Base-by-base conservation (phyloP, 192 early-diverging fungal species). In the Umbelopsis sp. region DNA sequence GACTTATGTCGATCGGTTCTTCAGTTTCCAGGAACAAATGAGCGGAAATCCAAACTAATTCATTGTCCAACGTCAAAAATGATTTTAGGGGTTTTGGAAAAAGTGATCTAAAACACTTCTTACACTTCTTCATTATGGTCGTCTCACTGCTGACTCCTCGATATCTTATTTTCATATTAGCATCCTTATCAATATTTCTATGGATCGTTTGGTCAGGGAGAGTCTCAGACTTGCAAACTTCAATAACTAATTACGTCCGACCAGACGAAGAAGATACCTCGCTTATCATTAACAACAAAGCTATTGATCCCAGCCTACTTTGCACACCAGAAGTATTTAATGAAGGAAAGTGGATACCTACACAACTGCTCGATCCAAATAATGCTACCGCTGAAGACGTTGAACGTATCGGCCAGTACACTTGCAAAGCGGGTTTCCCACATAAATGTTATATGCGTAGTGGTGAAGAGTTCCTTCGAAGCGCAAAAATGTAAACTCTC, bases 391-490 rank as follows among this genome's bases (percentile, higher is more conserved):
- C 17, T 8, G 44, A 70, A 16, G 69, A 62, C 4, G 22, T 78
- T 7, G 69, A 53, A 17, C 51, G 53, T 11, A 49, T 43, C 22
- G 49, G 29, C 9, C 50, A 66, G 20, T 78, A 78, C 22, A 38
- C 62, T 26, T 78, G 77, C 53, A 29, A 32, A 4, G 51, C 22
- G 22, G 26, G 36, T 10, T 78, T 78, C 32, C 62, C 68, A 3
- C 77, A 78, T 38, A 65, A 54, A 24, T 78, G 77, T 29, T 78
- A 71, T 59, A 65, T 41, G 31, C 73, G 72, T 62, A 9, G 26
- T 12, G 20, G 66, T 20, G 38, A 50, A 26, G 77, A 78, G 66
- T 67, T 74, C 31, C 41, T 71, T 41, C 69, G 77, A 51, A 74
- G 69, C 25, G 66, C 66, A 44, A 24, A 45, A 32, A 74, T 78